A percentile compares a stretch with the other conserved stretches of the same genome.
phyloP scores from a whole-genome alignment of 2,329 filamentous ascomycete species.

The Monosporascus cannonballus region DNA sequence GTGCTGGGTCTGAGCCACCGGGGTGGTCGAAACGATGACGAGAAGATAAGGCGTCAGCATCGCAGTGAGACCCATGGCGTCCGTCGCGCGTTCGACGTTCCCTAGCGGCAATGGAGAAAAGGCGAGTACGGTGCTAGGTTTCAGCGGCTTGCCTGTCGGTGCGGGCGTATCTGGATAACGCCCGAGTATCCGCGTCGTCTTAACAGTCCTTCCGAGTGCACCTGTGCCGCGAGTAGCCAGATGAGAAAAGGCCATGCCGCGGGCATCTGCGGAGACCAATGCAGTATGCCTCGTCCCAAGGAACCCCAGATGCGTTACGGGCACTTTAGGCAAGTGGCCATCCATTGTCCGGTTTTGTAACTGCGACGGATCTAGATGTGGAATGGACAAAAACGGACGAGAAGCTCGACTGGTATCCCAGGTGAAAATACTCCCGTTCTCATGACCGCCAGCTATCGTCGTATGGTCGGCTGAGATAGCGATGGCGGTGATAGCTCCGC shows the following conservation, averaged over 20 bases:
- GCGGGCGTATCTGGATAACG: conserved; percentile 72
- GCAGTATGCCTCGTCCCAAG: conserved; percentile 90
- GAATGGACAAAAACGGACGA: conserved; percentile 82
- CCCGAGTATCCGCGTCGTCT: conserved; percentile 83
- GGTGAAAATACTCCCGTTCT: conserved; percentile 86
- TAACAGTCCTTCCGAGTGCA: conserved; percentile 76
- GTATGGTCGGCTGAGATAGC: conserved; percentile 92
- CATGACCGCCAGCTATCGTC: conserved; percentile 85
- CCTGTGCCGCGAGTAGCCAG: conserved; percentile 88
- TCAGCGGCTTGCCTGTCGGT: conserved; percentile 61
- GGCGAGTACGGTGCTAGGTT: conserved; percentile 89
- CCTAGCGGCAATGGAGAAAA: conserved; percentile 87
- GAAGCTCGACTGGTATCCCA: conserved; percentile 87
- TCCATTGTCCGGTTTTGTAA: conserved; percentile 63
- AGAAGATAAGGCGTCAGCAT: conserved; percentile 93
- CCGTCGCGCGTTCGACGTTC: conserved; percentile 86
- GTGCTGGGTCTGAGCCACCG: conserved; percentile 91
- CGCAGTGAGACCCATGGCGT: conserved; percentile 83
- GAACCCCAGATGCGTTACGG: conserved; percentile 89
- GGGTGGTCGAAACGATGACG: conserved; percentile 95
- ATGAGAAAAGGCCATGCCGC: conserved; percentile 97
- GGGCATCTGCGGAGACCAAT: conserved; percentile 88
- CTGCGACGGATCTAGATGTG: conserved; percentile 63
- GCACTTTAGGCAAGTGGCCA: conserved; percentile 72
- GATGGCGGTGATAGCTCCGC: conserved; percentile 77